Conservation (phyloP, 306 rosid species). For the Lathyrus tuberosus region DNA sequence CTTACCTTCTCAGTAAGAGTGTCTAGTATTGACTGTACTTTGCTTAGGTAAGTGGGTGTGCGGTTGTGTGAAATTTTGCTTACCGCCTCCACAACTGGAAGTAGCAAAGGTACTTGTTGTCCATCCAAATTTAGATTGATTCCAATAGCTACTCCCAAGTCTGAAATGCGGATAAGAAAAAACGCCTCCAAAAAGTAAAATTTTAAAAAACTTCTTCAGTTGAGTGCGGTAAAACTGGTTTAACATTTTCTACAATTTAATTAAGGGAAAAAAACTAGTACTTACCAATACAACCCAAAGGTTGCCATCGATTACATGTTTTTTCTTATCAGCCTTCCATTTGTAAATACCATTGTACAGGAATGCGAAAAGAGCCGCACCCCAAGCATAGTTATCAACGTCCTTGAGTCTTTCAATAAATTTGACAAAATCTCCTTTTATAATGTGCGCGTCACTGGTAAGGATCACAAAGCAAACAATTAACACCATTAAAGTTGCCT, state of each 20-base stretch:
- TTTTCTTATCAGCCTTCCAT: background rate
- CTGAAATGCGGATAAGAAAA: background rate
- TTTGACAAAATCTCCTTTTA: background rate
- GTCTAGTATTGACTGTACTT: background rate
- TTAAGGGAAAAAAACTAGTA: too few species aligned
- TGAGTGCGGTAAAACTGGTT: too few species aligned
- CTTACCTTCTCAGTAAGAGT: too few species aligned
- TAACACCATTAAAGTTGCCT: background rate
- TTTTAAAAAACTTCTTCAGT: too few species aligned
- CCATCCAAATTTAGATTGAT: background rate
- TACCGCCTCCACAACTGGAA: background rate
- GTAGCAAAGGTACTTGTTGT: background rate
- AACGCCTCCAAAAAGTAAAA: background rate
- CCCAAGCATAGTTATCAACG: background rate
- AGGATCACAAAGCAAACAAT: background rate
- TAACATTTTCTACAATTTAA: too few species aligned
- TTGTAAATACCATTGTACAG: background rate
- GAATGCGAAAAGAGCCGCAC: background rate
- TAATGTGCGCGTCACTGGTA: background rate
- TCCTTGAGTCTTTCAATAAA: background rate
- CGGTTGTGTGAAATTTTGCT: background rate
- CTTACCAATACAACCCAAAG: background rate
- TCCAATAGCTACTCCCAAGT: background rate
- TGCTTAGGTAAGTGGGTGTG: background rate
- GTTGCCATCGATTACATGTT: background rate